Evolutionary conservation across 495 filamentous ascomycete genomes (phyloP).

Genomic region (Podospora sp.): DNA sequence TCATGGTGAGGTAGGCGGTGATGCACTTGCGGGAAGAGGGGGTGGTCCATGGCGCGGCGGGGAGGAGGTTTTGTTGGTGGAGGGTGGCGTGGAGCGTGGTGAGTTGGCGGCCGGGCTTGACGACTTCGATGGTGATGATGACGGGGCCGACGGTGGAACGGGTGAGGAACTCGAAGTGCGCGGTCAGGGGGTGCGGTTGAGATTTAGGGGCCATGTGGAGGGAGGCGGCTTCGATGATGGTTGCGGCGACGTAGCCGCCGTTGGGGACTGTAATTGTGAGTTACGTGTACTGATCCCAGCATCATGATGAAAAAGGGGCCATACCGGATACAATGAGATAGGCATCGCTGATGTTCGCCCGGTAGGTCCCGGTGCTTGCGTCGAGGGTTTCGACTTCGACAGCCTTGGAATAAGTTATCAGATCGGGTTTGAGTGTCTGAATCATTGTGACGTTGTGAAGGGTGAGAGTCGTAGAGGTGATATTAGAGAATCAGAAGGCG

Average conservation of each 20-base stretch:
- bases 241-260: conserved; percentile 73
- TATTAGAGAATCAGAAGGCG: too few relatives aligned
- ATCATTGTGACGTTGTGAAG: background rate
- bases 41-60: conserved; percentile 36
- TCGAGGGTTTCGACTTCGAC: background rate
- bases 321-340: conserved; percentile 74
- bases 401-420: background rate
- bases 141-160: conserved; percentile 67
- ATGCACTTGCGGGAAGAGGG: conserved; percentile 29
- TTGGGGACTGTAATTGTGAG: conserved; percentile 66
- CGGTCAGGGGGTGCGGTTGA: conserved; percentile 63
- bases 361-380: background rate
- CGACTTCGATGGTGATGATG: conserved; percentile 64
- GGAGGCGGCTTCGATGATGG: conserved; percentile 60
- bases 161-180: conserved; percentile 75
- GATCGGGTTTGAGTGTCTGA: background rate
- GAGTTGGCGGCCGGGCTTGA: conserved; percentile 71
- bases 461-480: background rate
- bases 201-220: conserved; percentile 63
- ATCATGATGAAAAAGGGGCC: background rate
- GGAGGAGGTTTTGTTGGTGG: conserved; percentile 38
- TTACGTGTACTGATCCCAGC: background rate
- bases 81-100: conserved; percentile 73
- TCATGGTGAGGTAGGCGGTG: conserved; percentile 69
- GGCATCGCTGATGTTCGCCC: conserved; percentile 24